Evolutionary conservation across 805 yeast genomes (phyloP).

Genomic region (Myxozyma melibiosi): DNA sequence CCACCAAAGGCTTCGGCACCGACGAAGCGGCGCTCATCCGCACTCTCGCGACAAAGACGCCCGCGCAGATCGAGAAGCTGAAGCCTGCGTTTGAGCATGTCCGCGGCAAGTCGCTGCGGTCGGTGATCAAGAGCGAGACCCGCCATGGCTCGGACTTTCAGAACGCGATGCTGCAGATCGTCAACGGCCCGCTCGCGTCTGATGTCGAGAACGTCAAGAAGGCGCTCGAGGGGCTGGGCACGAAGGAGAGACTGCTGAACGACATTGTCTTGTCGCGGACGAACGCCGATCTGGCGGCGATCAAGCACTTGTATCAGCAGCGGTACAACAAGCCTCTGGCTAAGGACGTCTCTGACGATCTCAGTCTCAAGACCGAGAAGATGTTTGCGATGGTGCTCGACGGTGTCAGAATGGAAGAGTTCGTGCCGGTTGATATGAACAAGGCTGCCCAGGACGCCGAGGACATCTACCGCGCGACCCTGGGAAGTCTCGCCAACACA

Average conservation of each 20-base stretch:
- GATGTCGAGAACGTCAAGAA: conserved; percentile 31
- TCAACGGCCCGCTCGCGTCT: conserved; percentile 32
- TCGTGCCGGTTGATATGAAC: conserved; percentile 23
- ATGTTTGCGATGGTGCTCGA: conserved; percentile 32
- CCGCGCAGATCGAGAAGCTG: conserved; percentile 31
- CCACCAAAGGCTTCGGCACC: conserved; percentile 37
- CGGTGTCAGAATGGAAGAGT: conserved; percentile 27
- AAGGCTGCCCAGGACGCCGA: conserved; percentile 29
- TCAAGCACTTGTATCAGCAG: conserved; percentile 31
- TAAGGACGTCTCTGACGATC: conserved; percentile 29
- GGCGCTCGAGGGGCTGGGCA: conserved; percentile 33
- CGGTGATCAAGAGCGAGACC: conserved; percentile 32
- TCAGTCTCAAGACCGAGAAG: conserved; percentile 33
- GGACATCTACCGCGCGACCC: conserved; percentile 30
- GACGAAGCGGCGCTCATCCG: conserved; percentile 32
- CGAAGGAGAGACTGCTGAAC: conserved; percentile 33
- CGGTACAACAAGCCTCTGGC: conserved; percentile 27
- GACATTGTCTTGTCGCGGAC: conserved; percentile 32
- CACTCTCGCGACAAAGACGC: conserved; percentile 25
- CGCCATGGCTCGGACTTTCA: conserved; percentile 27
- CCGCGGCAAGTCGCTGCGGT: conserved; percentile 26
- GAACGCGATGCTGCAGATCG: conserved; percentile 27
- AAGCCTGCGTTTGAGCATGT: conserved; percentile 23
- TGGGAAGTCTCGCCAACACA: conserved; percentile 27
- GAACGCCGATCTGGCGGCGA: conserved; percentile 31